phyloP scores from a whole-genome alignment of 441 rosid species.

The Viola pubescens region DNA sequence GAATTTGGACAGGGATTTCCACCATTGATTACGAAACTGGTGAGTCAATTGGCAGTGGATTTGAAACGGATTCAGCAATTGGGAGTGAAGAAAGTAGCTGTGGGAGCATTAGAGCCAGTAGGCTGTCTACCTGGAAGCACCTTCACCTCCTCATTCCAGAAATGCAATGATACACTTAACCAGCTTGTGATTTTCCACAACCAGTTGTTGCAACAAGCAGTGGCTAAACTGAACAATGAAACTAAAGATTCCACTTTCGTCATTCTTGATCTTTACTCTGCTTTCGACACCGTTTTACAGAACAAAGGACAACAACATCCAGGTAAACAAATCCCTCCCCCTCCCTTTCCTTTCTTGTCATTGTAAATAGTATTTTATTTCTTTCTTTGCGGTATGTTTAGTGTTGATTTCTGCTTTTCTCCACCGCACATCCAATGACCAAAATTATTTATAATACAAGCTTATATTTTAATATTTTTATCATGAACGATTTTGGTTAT shows the following conservation, averaged over 20 bases:
- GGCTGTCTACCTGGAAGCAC: constrained; percentile 69
- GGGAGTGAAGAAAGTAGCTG: constrained; percentile 56
- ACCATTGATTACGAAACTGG: constrained; percentile 36
- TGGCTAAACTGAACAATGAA: constrained; percentile 36
- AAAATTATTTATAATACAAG: too few relatives aligned
- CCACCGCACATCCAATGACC: too few relatives aligned
- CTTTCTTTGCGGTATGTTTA: too few relatives aligned
- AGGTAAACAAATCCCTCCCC: constrained; percentile 19
- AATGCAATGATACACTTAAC: constrained; percentile 45
- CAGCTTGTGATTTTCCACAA: constrained; percentile 46
- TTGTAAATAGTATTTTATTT: too few relatives aligned
- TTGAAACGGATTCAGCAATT: constrained; percentile 40
- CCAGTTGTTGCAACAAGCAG: constrained; percentile 37
- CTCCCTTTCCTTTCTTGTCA: too few relatives aligned
- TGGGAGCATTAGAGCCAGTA: constrained; percentile 46
- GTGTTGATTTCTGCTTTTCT: too few relatives aligned
- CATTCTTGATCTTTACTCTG: constrained; percentile 45
- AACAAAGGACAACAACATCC: constrained; percentile 19
- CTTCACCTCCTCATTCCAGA: constrained; percentile 24
- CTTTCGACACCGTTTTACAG: constrained; percentile 40
- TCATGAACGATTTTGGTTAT: too few relatives aligned
- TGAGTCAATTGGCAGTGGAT: constrained; percentile 40
- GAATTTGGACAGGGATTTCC: constrained; percentile 36
- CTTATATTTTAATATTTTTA: too few relatives aligned
- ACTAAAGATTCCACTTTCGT: constrained; percentile 32